Percentiles rank a stretch among this genome's conserved stretches.
Evolutionary conservation across 2,329 filamentous ascomycete genomes (phyloP).

Genomic region (Sclerotinia spermophila): DNA sequence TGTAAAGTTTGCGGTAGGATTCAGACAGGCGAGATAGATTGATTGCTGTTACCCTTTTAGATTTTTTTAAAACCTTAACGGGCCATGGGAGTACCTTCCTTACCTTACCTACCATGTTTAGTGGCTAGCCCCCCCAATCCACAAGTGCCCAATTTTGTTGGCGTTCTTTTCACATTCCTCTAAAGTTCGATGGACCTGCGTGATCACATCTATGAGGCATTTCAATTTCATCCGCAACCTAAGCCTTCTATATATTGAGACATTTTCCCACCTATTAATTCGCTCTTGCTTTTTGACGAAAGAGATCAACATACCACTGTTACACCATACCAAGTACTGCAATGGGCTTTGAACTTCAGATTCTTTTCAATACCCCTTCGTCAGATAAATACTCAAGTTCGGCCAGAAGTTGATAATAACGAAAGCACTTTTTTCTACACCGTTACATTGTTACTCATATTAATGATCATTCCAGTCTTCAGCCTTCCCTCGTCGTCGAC

Average conservation of each 20-base stretch:
- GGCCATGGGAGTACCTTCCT: too few relatives aligned
- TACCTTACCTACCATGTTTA: background rate
- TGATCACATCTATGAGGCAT: slow-evolving; percentile 13
- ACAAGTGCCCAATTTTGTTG: slow-evolving; percentile 11
- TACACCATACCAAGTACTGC: background rate
- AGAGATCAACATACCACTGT: background rate
- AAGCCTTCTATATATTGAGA: slow-evolving; percentile 16
- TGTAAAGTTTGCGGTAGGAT: slow-evolving; percentile 12
- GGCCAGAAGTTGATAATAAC: slow-evolving; percentile 13
- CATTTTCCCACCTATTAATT: slow-evolving; percentile 11
- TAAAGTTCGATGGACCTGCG: slow-evolving; percentile 6
- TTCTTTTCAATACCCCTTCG: slow-evolving; percentile 2
- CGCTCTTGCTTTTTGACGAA: background rate
- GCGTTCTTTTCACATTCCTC: slow-evolving; percentile 10
- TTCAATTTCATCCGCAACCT: background rate
- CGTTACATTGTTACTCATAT: slow-evolving; percentile 16
- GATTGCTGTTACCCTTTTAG: slow-evolving; percentile 2
- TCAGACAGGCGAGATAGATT: slow-evolving; percentile 3
- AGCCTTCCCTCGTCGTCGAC: background rate
- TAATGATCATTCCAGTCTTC: slow-evolving; percentile 18
- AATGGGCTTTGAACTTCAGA: slow-evolving; percentile 14
- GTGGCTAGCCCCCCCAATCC: background rate
- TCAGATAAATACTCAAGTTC: slow-evolving; percentile 17
- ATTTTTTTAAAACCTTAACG: background rate
- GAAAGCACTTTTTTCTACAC: slow-evolving; percentile 17